Conservation (phyloP, 129 eudicot genomes). For the Escallonia rubra region DNA sequence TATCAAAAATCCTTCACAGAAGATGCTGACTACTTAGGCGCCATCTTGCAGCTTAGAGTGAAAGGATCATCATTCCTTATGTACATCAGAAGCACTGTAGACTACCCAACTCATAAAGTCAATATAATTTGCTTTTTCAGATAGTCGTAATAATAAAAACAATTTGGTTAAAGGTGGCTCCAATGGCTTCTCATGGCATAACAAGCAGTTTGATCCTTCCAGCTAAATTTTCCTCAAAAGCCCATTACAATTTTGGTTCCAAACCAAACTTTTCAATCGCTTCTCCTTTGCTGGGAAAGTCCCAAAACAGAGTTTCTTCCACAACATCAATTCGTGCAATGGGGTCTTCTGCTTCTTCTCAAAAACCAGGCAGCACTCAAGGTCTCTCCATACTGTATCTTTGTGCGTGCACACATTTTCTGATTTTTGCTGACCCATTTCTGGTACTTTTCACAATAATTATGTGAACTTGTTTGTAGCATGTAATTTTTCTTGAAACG, state of each 20-base stretch:
- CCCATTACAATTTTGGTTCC: conserved; percentile 27
- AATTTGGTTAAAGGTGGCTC: not conserved
- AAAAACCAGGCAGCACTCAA: conserved; percentile 56
- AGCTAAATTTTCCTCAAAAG: conserved; percentile 27
- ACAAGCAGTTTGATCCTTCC: conserved; percentile 21
- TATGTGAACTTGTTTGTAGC: no score
- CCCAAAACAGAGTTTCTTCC: conserved; percentile 18
- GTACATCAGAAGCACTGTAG: not conserved
- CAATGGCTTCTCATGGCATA: conserved; percentile 48
- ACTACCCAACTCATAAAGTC: no score
- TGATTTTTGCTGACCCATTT: no score
- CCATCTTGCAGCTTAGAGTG: not conserved
- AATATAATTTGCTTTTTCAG: no score
- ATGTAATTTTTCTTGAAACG: no score
- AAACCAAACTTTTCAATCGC: conserved; percentile 24
- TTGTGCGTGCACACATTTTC: not conserved
- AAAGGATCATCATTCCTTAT: not conserved
- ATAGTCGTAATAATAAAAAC: no score
- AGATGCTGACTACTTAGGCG: no score
- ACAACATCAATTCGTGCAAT: conserved; percentile 41
- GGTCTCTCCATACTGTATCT: conserved; percentile 28
- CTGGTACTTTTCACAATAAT: no score
- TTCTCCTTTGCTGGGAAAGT: conserved; percentile 5
- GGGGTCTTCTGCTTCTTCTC: conserved; percentile 90
- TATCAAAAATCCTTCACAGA: no score